phyloP scores from a whole-genome alignment of 371 early-diverging fungal genomes.

The Mortierella sp. region DNA sequence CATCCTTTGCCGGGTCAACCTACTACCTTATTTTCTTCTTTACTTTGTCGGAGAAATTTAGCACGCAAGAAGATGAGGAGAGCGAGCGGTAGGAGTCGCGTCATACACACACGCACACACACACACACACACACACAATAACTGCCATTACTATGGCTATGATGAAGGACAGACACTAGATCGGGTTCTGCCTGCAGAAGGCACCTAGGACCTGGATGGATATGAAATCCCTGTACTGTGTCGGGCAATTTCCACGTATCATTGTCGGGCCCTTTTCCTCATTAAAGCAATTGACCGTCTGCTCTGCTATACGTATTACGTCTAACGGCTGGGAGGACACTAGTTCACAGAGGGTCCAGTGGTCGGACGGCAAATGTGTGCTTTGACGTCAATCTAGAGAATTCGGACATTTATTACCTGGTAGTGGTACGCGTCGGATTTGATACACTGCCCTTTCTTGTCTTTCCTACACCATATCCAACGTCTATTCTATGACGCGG shows the following conservation, averaged over 20 bases:
- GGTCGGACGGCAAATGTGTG: not conserved
- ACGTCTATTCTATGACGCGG: not conserved
- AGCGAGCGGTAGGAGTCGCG: not conserved
- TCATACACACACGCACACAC: not conserved
- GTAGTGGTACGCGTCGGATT: not conserved
- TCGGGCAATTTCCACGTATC: too few species aligned
- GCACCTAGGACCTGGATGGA: not conserved
- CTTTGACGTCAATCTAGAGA: not conserved
- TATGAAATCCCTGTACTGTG: not conserved
- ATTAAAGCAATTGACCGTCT: too few species aligned
- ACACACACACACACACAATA: not conserved
- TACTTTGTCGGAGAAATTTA: not conserved
- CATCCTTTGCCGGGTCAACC: slow-evolving; percentile 2
- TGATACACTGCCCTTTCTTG: not conserved
- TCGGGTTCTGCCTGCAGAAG: not conserved
- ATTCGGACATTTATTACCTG: not conserved
- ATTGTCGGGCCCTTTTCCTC: too few species aligned
- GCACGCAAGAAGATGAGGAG: not conserved
- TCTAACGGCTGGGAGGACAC: not conserved
- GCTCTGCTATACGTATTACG: too few species aligned
- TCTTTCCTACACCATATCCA: not conserved
- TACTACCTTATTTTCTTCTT: not conserved
- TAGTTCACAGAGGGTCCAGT: not conserved
- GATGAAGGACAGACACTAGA: not conserved
- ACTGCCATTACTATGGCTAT: not conserved